phyloP scores from a whole-genome alignment of 345 rosid genomes.

The Salix viminalis region DNA sequence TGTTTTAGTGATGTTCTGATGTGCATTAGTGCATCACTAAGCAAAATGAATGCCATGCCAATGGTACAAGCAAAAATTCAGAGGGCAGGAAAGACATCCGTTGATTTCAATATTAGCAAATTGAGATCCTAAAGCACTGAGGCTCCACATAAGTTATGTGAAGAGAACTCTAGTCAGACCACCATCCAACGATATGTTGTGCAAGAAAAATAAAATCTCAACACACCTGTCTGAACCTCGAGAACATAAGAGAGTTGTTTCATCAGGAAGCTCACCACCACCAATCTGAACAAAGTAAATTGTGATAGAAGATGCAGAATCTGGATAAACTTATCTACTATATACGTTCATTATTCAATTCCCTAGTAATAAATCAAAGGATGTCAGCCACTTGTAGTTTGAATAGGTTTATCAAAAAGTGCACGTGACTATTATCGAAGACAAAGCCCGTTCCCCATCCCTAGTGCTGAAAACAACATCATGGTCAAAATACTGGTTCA shows the following conservation, averaged over 20 bases:
- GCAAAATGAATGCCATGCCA: not conserved
- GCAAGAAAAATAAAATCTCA: not conserved
- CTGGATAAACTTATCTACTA: not conserved
- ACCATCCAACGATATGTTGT: conserved; percentile 1
- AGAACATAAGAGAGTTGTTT: conserved; percentile 71
- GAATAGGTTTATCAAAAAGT: not conserved
- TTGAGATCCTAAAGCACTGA: conserved; percentile 10
- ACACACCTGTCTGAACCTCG: conserved; percentile 96
- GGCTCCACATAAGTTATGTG: not conserved
- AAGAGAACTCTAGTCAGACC: conserved; percentile 1
- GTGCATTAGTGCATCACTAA: not conserved
- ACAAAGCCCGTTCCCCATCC: not conserved
- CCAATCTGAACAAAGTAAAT: conserved; percentile 59
- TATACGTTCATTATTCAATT: not conserved
- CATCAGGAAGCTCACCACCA: conserved; percentile 86
- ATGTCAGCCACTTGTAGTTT: not conserved
- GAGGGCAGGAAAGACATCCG: not conserved
- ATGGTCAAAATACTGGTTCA: not conserved
- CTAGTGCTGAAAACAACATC: not conserved
- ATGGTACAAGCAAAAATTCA: not conserved
- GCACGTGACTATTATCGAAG: not conserved
- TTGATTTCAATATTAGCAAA: not conserved
- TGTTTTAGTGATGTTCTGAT: not conserved
- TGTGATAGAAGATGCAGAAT: conserved; percentile 17
- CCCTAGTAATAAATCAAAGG: not conserved